phyloP scores from a whole-genome alignment of 352 stramenopile genomes.

The Pythium vanterpoolii region DNA sequence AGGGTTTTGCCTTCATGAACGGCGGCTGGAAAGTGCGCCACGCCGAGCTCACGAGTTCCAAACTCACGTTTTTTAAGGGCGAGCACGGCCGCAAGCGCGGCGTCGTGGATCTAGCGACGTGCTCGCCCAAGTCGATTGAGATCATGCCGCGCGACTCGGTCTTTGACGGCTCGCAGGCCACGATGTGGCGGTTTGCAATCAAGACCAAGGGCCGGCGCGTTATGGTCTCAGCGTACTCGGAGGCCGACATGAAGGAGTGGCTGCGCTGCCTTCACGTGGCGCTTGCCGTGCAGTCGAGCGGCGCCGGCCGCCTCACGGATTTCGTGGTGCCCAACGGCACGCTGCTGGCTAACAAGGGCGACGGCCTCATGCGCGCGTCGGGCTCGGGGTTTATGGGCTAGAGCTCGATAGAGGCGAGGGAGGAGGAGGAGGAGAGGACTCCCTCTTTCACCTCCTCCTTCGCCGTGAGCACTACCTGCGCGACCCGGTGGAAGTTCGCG shows the following conservation, averaged over 20 bases:
- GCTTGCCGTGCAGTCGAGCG: slow-evolving; percentile 46
- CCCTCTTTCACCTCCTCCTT: too few species aligned
- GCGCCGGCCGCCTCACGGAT: slow-evolving; percentile 63
- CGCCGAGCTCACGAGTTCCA: slow-evolving; percentile 59
- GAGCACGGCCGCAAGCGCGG: slow-evolving; percentile 65
- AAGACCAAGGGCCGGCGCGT: slow-evolving; percentile 59
- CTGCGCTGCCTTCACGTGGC: slow-evolving; percentile 74
- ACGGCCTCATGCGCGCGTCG: slow-evolving; percentile 52
- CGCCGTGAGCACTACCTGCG: not conserved
- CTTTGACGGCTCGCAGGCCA: slow-evolving; percentile 68
- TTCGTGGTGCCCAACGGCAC: slow-evolving; percentile 63
- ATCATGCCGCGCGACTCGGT: slow-evolving; percentile 81
- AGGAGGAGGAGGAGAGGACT: too few species aligned
- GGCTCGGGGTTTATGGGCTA: slow-evolving; percentile 28
- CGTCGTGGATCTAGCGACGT: slow-evolving; percentile 72
- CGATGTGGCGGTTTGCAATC: slow-evolving; percentile 82
- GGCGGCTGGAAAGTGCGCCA: slow-evolving; percentile 80
- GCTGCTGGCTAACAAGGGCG: slow-evolving; percentile 53
- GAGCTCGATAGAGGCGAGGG: not conserved
- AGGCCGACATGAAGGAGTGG: slow-evolving; percentile 85
- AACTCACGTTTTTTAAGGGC: slow-evolving; percentile 70
- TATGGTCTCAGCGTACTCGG: slow-evolving; percentile 71
- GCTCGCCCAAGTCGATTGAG: slow-evolving; percentile 62
- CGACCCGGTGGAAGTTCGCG: not conserved
- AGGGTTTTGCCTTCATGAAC: slow-evolving; percentile 51